phyloP scores from a whole-genome alignment of 495 filamentous ascomycete species.

The Xylaria bambusicola region DNA sequence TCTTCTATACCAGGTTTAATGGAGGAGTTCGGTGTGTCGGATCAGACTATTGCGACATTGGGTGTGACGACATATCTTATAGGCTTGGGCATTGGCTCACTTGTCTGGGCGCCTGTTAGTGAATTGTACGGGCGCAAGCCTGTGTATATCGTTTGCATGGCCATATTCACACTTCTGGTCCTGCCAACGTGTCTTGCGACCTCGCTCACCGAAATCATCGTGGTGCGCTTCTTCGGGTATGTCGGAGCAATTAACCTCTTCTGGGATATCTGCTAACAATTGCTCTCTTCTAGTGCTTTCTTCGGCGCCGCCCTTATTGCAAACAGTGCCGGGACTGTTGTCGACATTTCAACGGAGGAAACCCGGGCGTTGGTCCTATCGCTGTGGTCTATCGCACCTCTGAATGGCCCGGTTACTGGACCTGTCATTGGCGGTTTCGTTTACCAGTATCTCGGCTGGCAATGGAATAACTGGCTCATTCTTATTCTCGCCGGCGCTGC shows the following conservation, averaged over 20 bases:
- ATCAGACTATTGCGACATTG: conserved; percentile 62
- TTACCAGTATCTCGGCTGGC: conserved; percentile 76
- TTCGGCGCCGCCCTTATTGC: conserved; percentile 78
- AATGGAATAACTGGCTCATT: conserved; percentile 85
- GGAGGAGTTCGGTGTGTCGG: conserved; percentile 60
- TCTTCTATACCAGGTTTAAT: conserved; percentile 67
- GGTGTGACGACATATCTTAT: conserved; percentile 80
- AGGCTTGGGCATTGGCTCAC: conserved; percentile 69
- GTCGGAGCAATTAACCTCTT: conserved; percentile 8
- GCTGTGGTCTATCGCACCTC: conserved; percentile 74
- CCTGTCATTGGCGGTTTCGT: conserved; percentile 77
- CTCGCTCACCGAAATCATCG: conserved; percentile 63
- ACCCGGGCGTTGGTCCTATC: conserved; percentile 72
- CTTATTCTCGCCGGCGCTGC: conserved; percentile 66
- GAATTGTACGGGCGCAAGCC: conserved; percentile 79
- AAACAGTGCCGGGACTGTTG: conserved; percentile 80
- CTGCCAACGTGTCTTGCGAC: conserved; percentile 71
- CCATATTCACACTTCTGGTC: conserved; percentile 64
- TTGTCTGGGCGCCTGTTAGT: conserved; percentile 71
- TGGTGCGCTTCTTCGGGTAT: conserved; percentile 72
- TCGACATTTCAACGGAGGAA: conserved; percentile 73
- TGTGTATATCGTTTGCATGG: conserved; percentile 66
- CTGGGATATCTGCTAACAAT: neutral
- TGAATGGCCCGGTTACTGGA: conserved; percentile 70
- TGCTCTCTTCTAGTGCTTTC: conserved; percentile 52